These are phyloP conservation scores for Hortiboletus campestris DNA, from an alignment of 768 basidiomycete species.

Conservation along the genomic window DNA sequence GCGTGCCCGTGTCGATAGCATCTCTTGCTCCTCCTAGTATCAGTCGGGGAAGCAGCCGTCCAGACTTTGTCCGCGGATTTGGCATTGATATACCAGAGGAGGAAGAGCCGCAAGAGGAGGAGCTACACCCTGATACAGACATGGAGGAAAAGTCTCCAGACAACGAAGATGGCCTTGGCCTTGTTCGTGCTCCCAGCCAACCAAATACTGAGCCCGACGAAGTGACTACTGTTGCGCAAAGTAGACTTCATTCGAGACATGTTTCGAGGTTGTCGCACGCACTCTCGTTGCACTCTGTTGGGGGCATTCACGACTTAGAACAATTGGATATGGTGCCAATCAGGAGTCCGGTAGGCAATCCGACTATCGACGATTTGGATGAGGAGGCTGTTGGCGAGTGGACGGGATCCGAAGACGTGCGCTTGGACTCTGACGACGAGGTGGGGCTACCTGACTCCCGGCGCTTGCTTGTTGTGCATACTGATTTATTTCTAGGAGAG, in stretches of 20 bases:
- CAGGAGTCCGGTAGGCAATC: conserved; percentile 32
- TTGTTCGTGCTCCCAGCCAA: conserved; percentile 19
- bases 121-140: conserved; percentile 27
- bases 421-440: conserved; percentile 63
- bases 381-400: conserved; percentile 59
- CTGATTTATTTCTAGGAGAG: conserved; percentile 46
- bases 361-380: conserved; percentile 36
- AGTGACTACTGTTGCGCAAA: conserved; percentile 47
- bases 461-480: conserved; percentile 1
- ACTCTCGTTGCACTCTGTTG: conserved; percentile 62
- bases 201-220: conserved; percentile 39
- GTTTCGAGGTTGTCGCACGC: conserved; percentile 66
- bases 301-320: conserved; percentile 41
- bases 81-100: conserved; percentile 79
- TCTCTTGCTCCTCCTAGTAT: conserved; percentile 45
- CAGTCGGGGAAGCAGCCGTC: conserved; percentile 49
- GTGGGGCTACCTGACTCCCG: conserved; percentile 37
- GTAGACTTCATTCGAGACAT: conserved; percentile 64
- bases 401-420: conserved; percentile 80
- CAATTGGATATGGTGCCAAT: conserved; percentile 31
- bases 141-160: conserved; percentile 40
- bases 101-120: conserved; percentile 59
- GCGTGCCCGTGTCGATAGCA: conserved; percentile 44
- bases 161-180: conserved; percentile 29
- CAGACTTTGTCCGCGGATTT: conserved; percentile 79